Base-by-base conservation (phyloP, 495 filamentous ascomycete genomes). In the Neurospora tetraspora region DNA sequence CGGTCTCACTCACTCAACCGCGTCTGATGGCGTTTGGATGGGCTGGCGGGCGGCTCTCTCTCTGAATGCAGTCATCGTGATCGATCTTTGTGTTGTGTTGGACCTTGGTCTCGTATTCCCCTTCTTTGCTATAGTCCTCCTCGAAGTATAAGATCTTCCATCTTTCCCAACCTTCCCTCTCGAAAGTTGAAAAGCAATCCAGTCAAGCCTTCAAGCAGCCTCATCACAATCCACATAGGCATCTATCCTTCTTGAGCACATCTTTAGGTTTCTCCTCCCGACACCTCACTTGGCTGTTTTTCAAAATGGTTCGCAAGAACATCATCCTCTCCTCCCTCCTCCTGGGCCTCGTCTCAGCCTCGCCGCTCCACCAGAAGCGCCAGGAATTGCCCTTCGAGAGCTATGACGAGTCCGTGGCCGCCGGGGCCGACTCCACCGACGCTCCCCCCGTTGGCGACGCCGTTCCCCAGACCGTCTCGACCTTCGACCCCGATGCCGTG, bases 261-360 rank as follows among this genome's bases (percentile, higher is more conserved):
- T 59, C 42, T 70, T 40, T 36, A 27, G 5, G 9, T 16, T 31
- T 45, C 16, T 31, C 36, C 34, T 31, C 23, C 70, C 37, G 8
- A 36, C 42, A n/a, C 53, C 40, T 65, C 18, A 34, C 70, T 34
- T 59, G 53, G 10, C 12, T 40, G 12, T 38, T 71, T 34, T 34
- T 71, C 70, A 71, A 27, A 39, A 74, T 74, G 73, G 47, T 65
- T 65, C 53, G 40, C 27, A 38, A 70, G 61, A 34, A 45, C 18
- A 23, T 74, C 59, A 14, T 53, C 37, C n/a, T 74, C 12, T 74
- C 72, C 6, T 73, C 73, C 16, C 73, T 74, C 39, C 10, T 74
- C 36, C 71, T 43, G 53, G 73, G 39, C 27, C 70, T 74, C 65
- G 70, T 61, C n/a, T 39, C 36, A 20, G 73, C 73, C 20, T 45